A percentile compares a stretch with the other conserved stretches of the same genome.
phyloP scores from a whole-genome alignment of 2,329 filamentous ascomycete species.

The Microascus cirrosus region DNA sequence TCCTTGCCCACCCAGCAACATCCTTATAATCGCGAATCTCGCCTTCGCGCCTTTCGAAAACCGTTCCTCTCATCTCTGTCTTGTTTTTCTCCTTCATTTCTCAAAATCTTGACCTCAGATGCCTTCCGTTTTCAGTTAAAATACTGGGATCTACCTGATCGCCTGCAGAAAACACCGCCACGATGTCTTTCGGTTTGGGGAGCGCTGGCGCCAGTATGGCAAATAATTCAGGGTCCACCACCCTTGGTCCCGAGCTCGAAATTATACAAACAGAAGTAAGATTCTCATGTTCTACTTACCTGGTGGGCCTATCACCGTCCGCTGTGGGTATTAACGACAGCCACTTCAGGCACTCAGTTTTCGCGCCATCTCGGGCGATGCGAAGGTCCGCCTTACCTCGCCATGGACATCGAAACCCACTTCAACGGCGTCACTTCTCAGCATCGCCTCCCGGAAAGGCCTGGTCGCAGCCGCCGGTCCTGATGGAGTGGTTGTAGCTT shows the following conservation, averaged over 20 bases:
- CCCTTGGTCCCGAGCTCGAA: constrained; percentile 53
- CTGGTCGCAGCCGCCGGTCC: constrained; percentile 82
- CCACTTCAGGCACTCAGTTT: constrained; percentile 60
- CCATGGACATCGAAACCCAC: constrained; percentile 69
- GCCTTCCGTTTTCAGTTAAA: neutral
- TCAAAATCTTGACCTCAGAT: neutral
- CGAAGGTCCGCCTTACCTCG: constrained; percentile 70
- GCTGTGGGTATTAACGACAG: constrained; percentile 8
- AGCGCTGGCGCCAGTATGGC: constrained; percentile 32
- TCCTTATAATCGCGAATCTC: neutral
- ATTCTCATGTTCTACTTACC: constrained; percentile 6
- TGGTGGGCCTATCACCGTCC: neutral
- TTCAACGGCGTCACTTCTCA: constrained; percentile 70
- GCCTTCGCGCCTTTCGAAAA: neutral
- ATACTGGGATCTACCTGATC: neutral
- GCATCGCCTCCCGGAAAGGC: constrained; percentile 68
- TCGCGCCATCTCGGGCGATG: constrained; percentile 65
- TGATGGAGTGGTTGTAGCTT: constrained; percentile 63
- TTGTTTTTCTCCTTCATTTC: neutral
- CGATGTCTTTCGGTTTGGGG: constrained; percentile 56
- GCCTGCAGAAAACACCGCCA: neutral
- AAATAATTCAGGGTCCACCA: constrained; percentile 26
- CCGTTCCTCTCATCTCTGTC: neutral
- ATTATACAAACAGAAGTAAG: constrained; percentile 74
- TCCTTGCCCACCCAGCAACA: neutral